Base-by-base conservation (phyloP, 2,329 filamentous ascomycete species). In the Colletotrichum scovillei region DNA sequence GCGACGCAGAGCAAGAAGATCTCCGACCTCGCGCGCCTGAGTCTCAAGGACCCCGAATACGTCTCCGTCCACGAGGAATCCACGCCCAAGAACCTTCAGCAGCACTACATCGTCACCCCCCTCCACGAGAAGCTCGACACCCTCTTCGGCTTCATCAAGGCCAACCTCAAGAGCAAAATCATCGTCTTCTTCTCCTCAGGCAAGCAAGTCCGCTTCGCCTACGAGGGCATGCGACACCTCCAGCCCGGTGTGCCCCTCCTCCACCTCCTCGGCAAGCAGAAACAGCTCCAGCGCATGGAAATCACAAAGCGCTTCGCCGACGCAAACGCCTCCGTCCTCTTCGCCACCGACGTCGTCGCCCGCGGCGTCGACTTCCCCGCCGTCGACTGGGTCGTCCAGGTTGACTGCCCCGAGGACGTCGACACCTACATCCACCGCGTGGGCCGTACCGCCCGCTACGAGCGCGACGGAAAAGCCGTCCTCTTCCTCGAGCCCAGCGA, bases 341-440 rank as follows among this genome's bases (percentile, higher is more conserved):
- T 99, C 80, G 95, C 97, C 1, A 99, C 97, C 0, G 97, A 99
- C 80, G 95, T 99, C 6, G 95, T 97, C 4, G 97, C 97, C 0
- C 90, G 97, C 82, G 97, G 97, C 75, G 89, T 99, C 14, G 97
- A 99, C 82, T 98, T 99, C 80, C 97, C 97, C 0, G 93, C 95
- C 3, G 97, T 99, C 0, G 97, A 99, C 81, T 99, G 97, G 93
- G 97, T 99, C 5, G 95, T 99, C n/a, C 97, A 99, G 81, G 89
- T 94, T n/a, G 97, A 99, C 81, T 97, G 94, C 76, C 97, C 97
- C 0, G 97, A 99, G 82, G 96, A 99, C 81, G 93, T 94, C 4
- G 97, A 98, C 79, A 99, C 97, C 0, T 99, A 99, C 79, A 98
- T 99, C 77, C 97, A 99, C 83, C 92, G 97, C 72, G 96, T 98